Evolutionary conservation across 495 filamentous ascomycete species (phyloP), one percentile per base, ranked within the genome.

Genomic region (Parmelia sp.): DNA sequence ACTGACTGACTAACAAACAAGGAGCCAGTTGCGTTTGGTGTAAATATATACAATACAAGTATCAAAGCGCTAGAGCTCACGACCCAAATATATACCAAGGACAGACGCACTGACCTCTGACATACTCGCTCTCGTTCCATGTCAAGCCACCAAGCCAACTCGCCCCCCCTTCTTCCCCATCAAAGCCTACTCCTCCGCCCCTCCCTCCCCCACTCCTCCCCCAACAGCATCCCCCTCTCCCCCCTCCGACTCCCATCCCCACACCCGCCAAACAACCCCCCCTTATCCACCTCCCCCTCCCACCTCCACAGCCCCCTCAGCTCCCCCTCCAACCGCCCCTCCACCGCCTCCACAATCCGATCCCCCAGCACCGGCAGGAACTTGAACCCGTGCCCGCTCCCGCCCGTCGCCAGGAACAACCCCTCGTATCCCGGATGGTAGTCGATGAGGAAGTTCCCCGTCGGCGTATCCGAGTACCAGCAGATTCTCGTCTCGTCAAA

Each of bases 401-500:
- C 92, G 19, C 92, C 92, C 0, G 89, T 93, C 2, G 90, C 88
- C 19, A 97, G 70, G 73, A 96, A 92, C 25, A 96, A 76, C 17
- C 83, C 82, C 31, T 79, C 69, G 71, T 84, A 83, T 12, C 74
- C 70, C 0, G 91, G 91, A 66, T 94, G 89, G 66, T 89, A 90
- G 61, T 85, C 82, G 63, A 96, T 81, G 37, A 96, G 76, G 77
- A 92, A 96, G 72, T 96, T 88, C 9, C 84, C 90, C 21, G 81
- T 84, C 11, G 89, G 81, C 74, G 90, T 95, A 77, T 96, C 92
- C 10, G 82, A 86, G 67, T 97, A 96, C 90, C 90, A 96, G 73
- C 92, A 98, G 49, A 97, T 75, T 23, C 90, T 79, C n/a, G 86
- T 90, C 19, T 77, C 73, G 42, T 75, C 71, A 69, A 92, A 96